Percentiles rank a stretch among this genome's conserved stretches.
phyloP scores from a whole-genome alignment of 352 stramenopile species.

The Phytopythium sindhum region DNA sequence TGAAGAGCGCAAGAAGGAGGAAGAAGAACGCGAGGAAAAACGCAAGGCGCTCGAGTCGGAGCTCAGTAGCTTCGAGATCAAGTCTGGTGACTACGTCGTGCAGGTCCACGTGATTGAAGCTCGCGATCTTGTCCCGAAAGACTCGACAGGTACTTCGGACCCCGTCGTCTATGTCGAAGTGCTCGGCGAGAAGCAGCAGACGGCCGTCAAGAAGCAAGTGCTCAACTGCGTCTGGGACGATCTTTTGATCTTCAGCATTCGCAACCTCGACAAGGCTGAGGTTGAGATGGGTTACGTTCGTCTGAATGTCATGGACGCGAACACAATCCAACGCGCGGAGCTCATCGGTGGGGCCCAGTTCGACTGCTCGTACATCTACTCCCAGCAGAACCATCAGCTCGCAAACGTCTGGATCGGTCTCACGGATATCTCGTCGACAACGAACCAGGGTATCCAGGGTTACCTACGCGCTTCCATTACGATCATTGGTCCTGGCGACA shows the following conservation, averaged over 20 bases:
- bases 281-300: conserved; percentile 84
- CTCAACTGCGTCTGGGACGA: conserved; percentile 89
- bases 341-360: conserved; percentile 87
- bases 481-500: conserved; percentile 86
- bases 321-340: conserved; percentile 83
- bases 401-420: conserved; percentile 90
- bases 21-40: conserved; percentile 70
- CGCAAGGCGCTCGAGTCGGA: conserved; percentile 72
- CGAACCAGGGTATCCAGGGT: conserved; percentile 87
- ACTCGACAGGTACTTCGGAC: conserved; percentile 87
- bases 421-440: conserved; percentile 76
- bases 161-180: conserved; percentile 90
- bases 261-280: conserved; percentile 73
- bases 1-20: conserved; percentile 67
- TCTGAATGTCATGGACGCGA: conserved; percentile 83
- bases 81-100: conserved; percentile 85
- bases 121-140: conserved; percentile 83
- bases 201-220: conserved; percentile 77
- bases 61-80: conserved; percentile 80
- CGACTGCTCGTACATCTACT: conserved; percentile 88
- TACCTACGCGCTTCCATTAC: conserved; percentile 88
- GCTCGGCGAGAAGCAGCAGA: conserved; percentile 84
- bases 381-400: conserved; percentile 83
- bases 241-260: conserved; percentile 71
- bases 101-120: conserved; percentile 91